Evolutionary conservation across 116 monocot genomes (phyloP), one percentile per base, ranked within the genome.

Genomic region (Dioscorea cayenensis): DNA sequence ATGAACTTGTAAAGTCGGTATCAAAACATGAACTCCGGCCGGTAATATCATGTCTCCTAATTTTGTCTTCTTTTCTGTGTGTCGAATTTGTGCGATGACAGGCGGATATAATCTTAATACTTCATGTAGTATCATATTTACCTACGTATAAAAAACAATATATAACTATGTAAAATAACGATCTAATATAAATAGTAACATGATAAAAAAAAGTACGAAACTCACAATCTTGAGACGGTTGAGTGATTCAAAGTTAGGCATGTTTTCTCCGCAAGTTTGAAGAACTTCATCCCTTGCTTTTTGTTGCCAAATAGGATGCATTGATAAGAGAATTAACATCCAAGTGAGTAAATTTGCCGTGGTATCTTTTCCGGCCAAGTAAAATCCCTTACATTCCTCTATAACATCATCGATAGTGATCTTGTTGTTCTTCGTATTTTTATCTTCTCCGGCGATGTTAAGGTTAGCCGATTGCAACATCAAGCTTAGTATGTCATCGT

Each of bases 301-400:
- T 5, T 81, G 64, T 49, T 81, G 84, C 84, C 87, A 78, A 16
- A 66, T 71, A 14, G 64, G 74, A n/a, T 83, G 75, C 68, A 73
- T 78, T 29, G 73, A 51, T 48, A 83, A 62, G 4, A 75, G 68
- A 61, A 83, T 66, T 58, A 83, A 19, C 3, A 82, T 82, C 88
- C 88, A 88, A 3, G 84, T 82, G 17, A 88, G 68, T 78, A 70
- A 65, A 6, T 49, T 23, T 2, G 76, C 69, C 2, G 81, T 87
- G 6, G 84, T 87, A 37, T 87, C 87, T 12, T 84, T 81, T 4
- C 87, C 87, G 9, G 84, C 78, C 63, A 84, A 81, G 73, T 88
- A 88, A 68, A 88, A 84, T 3, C 78, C 38, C 50, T 88, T 88
- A 79, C 88, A 88, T 48, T 88, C 88, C 22, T 84, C 84, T 4